Percentiles rank a stretch among this genome's conserved stretches.
phyloP scores from a whole-genome alignment of 2,329 filamentous ascomycete species.

The Iodosphaeria phyllophila region DNA sequence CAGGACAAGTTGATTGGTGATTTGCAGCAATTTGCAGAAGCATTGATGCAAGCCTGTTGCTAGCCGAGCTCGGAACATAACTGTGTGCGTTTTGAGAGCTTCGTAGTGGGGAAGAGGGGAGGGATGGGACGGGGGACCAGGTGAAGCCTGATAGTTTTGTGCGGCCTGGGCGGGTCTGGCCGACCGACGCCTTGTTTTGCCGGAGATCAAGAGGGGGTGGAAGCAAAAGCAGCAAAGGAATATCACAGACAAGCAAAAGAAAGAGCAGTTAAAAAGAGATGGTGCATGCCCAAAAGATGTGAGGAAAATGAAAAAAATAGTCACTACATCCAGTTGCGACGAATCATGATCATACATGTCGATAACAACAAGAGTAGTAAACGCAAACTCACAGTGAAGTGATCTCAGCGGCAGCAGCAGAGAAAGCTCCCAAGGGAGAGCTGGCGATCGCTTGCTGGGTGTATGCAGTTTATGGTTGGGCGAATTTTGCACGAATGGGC shows the following conservation, averaged over 20 bases:
- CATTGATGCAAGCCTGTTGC: neutral
- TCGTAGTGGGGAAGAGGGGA: slow-evolving; percentile 2
- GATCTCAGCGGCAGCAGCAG: slow-evolving; percentile 17
- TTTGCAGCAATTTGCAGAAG: neutral
- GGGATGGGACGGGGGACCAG: too few species aligned
- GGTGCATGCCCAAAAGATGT: neutral
- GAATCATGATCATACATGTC: slow-evolving; percentile 2
- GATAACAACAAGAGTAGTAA: slow-evolving; percentile 6
- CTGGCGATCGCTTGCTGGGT: too few species aligned
- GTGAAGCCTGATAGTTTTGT: too few species aligned
- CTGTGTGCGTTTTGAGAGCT: slow-evolving; percentile 1
- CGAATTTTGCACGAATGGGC: too few species aligned
- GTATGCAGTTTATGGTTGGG: too few species aligned
- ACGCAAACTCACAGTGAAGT: slow-evolving; percentile 18
- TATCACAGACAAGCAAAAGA: too few species aligned
- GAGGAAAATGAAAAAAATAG: slow-evolving; percentile 1
- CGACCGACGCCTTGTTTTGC: too few species aligned
- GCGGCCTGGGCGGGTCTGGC: too few species aligned
- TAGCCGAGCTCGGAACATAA: slow-evolving; percentile 1
- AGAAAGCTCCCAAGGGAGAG: slow-evolving; percentile 6
- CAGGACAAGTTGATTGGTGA: neutral
- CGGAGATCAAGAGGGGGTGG: too few species aligned
- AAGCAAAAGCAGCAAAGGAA: too few species aligned
- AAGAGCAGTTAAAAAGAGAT: too few species aligned
- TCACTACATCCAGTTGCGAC: neutral